Evolutionary conservation across 495 filamentous ascomycete species (phyloP), one percentile per base, ranked within the genome.

Genomic region (Penicillium coffeae): DNA sequence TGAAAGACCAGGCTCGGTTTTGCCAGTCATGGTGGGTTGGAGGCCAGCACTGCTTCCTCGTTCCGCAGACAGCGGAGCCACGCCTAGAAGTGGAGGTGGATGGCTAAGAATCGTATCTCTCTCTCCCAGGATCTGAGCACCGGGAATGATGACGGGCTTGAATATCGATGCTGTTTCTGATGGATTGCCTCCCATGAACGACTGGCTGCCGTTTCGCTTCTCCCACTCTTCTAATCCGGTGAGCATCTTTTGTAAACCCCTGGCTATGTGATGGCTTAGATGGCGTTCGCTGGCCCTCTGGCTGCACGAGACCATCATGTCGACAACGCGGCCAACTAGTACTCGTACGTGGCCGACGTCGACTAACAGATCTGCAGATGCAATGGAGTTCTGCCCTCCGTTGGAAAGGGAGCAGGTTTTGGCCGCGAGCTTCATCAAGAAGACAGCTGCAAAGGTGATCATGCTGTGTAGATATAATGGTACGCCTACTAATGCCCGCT

Each of bases 381-480:
- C 66, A 44, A 75, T 73, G n/a, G 72, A 75, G 37, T 65, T 75
- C 8, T 52, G 63, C 30, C 56, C 54, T 18, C 59, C 38, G 32
- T 62, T 45, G 37, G 51, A 8, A 15, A 61, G 60, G 19, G 73
- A 70, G 58, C 68, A 73, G 20, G 60, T 51, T 40, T 76, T 76
- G 39, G 62, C 72, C 7, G 70, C 70, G 21, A 80, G 73, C 46
- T 81, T 81, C 22, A 81, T 53, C 3, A 81, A 54, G 42, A 81
- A 81, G 2, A 81, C 76, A 7, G 69, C 71, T 1, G 78, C 78
- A 51, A 78, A 80, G 0, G 76, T 76, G 40, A 80, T 79, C 76
- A 80, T 81, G 49, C 73, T 75, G 60, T 79, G 74, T 9, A 78
- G 65, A 50, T 80, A 81, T 12, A 76, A 55, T 19, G 77, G 76